Conservation (phyloP, 345 rosid species). For the Bretschneidera sinensis region DNA sequence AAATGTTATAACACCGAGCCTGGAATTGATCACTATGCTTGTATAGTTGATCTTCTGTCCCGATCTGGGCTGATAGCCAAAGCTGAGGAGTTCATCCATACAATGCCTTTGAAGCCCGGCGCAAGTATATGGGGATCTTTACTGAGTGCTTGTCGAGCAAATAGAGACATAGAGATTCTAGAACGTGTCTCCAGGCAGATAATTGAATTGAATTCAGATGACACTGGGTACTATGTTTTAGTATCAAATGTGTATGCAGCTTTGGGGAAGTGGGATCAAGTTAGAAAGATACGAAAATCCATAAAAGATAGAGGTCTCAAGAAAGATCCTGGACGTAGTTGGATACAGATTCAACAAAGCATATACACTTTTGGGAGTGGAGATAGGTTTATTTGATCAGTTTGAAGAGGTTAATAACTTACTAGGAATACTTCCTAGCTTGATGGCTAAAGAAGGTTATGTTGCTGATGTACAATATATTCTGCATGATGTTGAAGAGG, state of each 20-base stretch:
- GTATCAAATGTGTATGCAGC: slow-evolving; percentile 53
- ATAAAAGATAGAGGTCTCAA: slow-evolving; percentile 39
- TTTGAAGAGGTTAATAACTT: slow-evolving; percentile 43
- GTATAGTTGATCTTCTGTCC: slow-evolving; percentile 51
- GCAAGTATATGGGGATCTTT: slow-evolving; percentile 57
- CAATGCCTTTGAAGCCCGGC: slow-evolving; percentile 55
- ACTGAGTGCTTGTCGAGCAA: slow-evolving; percentile 49
- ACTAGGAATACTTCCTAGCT: slow-evolving; percentile 32
- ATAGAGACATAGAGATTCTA: slow-evolving; percentile 36
- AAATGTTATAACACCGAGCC: slow-evolving; percentile 41
- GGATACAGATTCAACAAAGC: slow-evolving; percentile 42
- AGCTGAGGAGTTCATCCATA: slow-evolving; percentile 44
- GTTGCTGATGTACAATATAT: slow-evolving; percentile 47
- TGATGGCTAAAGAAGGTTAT: slow-evolving; percentile 60
- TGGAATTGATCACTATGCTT: slow-evolving; percentile 44
- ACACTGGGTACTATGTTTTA: slow-evolving; percentile 51
- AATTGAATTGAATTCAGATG: slow-evolving; percentile 37
- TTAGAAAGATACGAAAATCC: slow-evolving; percentile 37
- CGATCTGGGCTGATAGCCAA: slow-evolving; percentile 35
- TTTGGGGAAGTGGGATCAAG: slow-evolving; percentile 55
- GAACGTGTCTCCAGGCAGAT: slow-evolving; percentile 39
- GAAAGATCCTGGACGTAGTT: slow-evolving; percentile 52
- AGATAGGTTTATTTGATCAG: slow-evolving; percentile 40
- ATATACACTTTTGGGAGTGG: slow-evolving; percentile 44
- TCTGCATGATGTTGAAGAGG: slow-evolving; percentile 51